Evolutionary conservation across 2,329 filamentous ascomycete species (phyloP), one percentile per base, ranked within the genome.

Genomic region (Fusarium sp.): DNA sequence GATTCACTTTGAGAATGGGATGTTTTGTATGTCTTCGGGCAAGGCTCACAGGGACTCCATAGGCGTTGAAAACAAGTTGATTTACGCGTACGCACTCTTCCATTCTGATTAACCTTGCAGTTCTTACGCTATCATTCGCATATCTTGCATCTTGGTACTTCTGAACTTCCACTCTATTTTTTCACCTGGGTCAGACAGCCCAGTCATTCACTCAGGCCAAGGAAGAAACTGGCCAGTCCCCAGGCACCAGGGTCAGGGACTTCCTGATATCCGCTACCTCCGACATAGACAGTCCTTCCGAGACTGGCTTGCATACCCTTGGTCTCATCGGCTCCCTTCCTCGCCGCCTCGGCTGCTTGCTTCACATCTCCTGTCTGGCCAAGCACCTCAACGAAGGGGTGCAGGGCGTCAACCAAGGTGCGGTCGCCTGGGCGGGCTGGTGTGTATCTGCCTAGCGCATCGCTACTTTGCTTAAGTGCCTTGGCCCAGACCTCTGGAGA

Each of bases 271-370:
- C 80, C 80, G 58, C 77, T 80, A 4, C 91, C 67, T 31, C 80
- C 80, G 5, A 82, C 77, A 62, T 82, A 82, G 6, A 82, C 81
- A 1, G 80, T 77, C 65, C 83, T 72, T 7, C 96, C 96, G 40
- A 99, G 83, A 73, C 90, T 96, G 42, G 96, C 93, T 78, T 91
- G 89, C 94, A 99, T 97, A 23, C 91, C 91, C 83, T 94, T 97
- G 18, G 96, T 98, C 29, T 87, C 87, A 69, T 95, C 90, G 4
- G 94, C 91, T 0, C 91, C 96, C 50, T 89, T 84, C 68, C 87
- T 86, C 0, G 93, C 90, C 2, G 92, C 93, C 73, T 88, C 83
- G 0, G 93, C 93, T 7, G 96, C 94, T 76, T 89, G 84, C 70
- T 87, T 85, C 18, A 96, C 78, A 76, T 92, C 87, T 13, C 87